Conservation (phyloP, 768 basidiomycete species). For the Pleurotus citrinopileatus region DNA sequence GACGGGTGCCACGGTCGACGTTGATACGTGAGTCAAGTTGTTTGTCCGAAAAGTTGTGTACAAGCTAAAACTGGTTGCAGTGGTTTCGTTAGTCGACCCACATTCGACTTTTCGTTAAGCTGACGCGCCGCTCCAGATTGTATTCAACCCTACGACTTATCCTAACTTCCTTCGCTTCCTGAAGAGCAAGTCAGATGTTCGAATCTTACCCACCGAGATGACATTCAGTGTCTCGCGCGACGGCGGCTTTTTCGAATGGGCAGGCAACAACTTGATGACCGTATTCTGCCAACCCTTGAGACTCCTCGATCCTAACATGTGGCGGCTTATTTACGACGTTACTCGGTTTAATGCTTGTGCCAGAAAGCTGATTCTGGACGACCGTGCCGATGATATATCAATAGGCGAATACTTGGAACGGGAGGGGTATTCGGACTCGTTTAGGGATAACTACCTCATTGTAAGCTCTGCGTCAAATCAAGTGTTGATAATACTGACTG, state of each 20-base stretch:
- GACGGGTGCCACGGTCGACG: slow-evolving; percentile 40
- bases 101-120: neutral
- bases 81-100: slow-evolving; percentile 47
- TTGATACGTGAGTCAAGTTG: slow-evolving; percentile 60
- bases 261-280: slow-evolving; percentile 56
- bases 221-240: slow-evolving; percentile 78
- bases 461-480: slow-evolving; percentile 41
- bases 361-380: slow-evolving; percentile 38
- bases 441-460: slow-evolving; percentile 73
- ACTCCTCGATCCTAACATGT: slow-evolving; percentile 62
- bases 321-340: slow-evolving; percentile 71
- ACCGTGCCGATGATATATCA: slow-evolving; percentile 24
- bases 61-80: too few relatives aligned
- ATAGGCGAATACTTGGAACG: slow-evolving; percentile 59
- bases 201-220: slow-evolving; percentile 64
- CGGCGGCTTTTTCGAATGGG: slow-evolving; percentile 71
- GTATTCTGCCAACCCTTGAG: slow-evolving; percentile 69
- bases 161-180: slow-evolving; percentile 79
- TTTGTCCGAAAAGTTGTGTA: neutral
- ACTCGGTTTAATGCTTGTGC: slow-evolving; percentile 73
- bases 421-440: slow-evolving; percentile 64
- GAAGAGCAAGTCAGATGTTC: slow-evolving; percentile 40
- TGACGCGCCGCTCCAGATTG: slow-evolving; percentile 45
- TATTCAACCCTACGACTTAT: slow-evolving; percentile 74
- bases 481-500: neutral